phyloP scores from a whole-genome alignment of 2,329 filamentous ascomycete species.

The Lasiodiplodia sp. region DNA sequence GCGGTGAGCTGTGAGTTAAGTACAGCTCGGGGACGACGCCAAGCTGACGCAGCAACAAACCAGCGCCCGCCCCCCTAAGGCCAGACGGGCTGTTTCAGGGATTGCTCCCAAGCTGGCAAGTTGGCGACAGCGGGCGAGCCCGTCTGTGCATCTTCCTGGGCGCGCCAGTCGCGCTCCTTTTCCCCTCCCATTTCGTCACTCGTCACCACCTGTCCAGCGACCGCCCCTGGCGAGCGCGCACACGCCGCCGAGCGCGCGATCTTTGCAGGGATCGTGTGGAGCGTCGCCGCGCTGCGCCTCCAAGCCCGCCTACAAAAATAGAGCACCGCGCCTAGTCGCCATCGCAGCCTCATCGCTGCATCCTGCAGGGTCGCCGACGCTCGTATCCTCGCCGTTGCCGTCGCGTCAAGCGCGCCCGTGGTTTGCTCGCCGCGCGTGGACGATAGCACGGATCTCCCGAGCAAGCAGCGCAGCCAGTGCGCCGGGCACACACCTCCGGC shows the following conservation, averaged over 20 bases:
- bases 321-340: slow-evolving; percentile 19
- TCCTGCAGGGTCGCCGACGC: slow-evolving; percentile 20
- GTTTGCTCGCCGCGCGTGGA: slow-evolving; percentile 7
- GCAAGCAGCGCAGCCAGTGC: slow-evolving; percentile 3
- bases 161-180: slow-evolving; percentile 27
- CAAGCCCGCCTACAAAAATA: slow-evolving; percentile 23
- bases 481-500: slow-evolving; percentile 10
- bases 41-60: slow-evolving; percentile 23
- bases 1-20: slow-evolving; percentile 27
- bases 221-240: slow-evolving; percentile 16
- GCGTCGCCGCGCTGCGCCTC: slow-evolving; percentile 27
- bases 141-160: slow-evolving; percentile 23
- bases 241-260: slow-evolving; percentile 25
- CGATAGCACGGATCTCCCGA: slow-evolving; percentile 24
- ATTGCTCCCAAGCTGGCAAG: slow-evolving; percentile 10
- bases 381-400: slow-evolving; percentile 24
- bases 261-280: slow-evolving; percentile 28
- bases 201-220: slow-evolving; percentile 21
- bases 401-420: not conserved
- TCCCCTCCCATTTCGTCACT: slow-evolving; percentile 28
- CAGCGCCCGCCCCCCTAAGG: slow-evolving; percentile 21
- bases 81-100: slow-evolving; percentile 25
- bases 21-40: slow-evolving; percentile 25
- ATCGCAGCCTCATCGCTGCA: slow-evolving; percentile 26
- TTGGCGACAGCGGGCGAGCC: slow-evolving; percentile 24